Evolutionary conservation across 139 green algal species (phyloP).

Genomic region (Chlamydomonas sp.): DNA sequence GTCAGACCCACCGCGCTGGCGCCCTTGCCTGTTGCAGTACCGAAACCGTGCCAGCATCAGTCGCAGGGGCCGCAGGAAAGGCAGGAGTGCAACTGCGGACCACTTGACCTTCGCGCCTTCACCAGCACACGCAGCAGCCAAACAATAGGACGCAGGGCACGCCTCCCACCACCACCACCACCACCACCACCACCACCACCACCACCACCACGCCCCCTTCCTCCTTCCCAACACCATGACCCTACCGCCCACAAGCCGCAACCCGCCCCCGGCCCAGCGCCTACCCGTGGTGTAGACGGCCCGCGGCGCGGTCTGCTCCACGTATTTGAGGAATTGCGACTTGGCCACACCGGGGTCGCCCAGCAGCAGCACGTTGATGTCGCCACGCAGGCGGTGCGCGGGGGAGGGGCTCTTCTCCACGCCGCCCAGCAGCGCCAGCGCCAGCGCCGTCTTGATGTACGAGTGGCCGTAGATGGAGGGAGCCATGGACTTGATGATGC

Average conservation of each 20-base stretch:
- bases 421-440: slow-evolving; percentile 95
- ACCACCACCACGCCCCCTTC: too few relatives aligned
- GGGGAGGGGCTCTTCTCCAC: slow-evolving; percentile 79
- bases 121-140: too few relatives aligned
- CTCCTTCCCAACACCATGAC: too few relatives aligned
- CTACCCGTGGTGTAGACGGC: slow-evolving; percentile 95
- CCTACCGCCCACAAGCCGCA: too few relatives aligned
- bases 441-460: slow-evolving; percentile 96
- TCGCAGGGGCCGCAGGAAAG: not conserved
- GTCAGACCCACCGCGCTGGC: slow-evolving; percentile 97
- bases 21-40: slow-evolving; percentile 86
- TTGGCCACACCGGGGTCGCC: slow-evolving; percentile 96
- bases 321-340: slow-evolving; percentile 99
- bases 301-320: slow-evolving; percentile 92
- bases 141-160: too few relatives aligned
- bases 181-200: too few relatives aligned
- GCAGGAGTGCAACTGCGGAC: not conserved
- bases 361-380: slow-evolving; percentile 99
- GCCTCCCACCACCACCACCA: too few relatives aligned
- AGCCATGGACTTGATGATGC: slow-evolving; percentile 96
- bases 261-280: not conserved
- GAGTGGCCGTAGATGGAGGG: slow-evolving; percentile 98
- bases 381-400: slow-evolving; percentile 79
- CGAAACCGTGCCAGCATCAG: too few relatives aligned
- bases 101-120: not conserved